Evolutionary conservation across 148 eudicot genomes (phyloP).

Genomic region (Camellia sinensis): DNA sequence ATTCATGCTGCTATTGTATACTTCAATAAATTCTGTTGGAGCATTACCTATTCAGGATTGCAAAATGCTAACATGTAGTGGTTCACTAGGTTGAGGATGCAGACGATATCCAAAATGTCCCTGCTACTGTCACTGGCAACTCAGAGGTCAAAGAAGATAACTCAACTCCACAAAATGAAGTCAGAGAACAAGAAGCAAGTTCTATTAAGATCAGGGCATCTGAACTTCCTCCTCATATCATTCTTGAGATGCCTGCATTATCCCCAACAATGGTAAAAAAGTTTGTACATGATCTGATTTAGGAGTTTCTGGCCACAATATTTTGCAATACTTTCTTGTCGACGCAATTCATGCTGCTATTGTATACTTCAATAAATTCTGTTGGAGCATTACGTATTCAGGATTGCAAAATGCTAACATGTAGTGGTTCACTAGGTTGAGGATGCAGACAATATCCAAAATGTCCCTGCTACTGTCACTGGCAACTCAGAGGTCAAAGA

Average conservation of each 20-base stretch:
- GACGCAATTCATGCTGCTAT: neutral
- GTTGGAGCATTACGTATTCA: constrained; percentile 1
- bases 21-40: neutral
- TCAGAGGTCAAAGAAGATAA: constrained; percentile 42
- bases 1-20: constrained; percentile 1
- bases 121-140: constrained; percentile 45
- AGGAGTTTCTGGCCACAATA: neutral
- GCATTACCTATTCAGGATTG: neutral
- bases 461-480: constrained; percentile 49
- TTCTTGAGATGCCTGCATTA: constrained; percentile 92
- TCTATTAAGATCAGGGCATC: constrained; percentile 48
- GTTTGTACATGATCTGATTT: neutral
- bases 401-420: constrained; percentile 10
- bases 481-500: constrained; percentile 46
- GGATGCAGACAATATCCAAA: constrained; percentile 64
- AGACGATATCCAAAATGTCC: constrained; percentile 65
- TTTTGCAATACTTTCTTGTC: constrained; percentile 8
- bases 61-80: constrained; percentile 7
- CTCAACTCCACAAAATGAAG: constrained; percentile 35
- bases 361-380: constrained; percentile 1
- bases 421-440: constrained; percentile 59
- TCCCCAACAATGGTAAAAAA: constrained; percentile 89
- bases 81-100: constrained; percentile 71
- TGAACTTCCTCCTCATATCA: constrained; percentile 71
- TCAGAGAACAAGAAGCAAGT: constrained; percentile 34